Evolutionary conservation across 163 green algal species (phyloP), one percentile per base, ranked within the genome.

Genomic region (Coccomyxa subellipsoidea): DNA sequence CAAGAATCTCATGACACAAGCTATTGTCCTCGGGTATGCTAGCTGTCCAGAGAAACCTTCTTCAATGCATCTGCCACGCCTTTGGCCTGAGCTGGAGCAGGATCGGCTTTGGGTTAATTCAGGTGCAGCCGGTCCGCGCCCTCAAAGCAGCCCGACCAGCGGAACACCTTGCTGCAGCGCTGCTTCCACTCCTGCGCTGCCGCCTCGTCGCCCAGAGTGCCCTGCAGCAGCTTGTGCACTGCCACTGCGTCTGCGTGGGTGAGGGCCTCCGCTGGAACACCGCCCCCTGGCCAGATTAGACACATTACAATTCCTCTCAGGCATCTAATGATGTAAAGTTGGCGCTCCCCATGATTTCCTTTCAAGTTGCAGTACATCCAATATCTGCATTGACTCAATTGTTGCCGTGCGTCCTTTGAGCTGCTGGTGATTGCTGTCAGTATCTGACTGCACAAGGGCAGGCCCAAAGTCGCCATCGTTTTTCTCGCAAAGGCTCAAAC

Each of bases 121-220:
- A 73, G n/a, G 66, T 34, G 27, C 66, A 91, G 76, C 2, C 77
- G 5, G n/a, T 84, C 77, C 0, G 83, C 34, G 23, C 92, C 92
- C 15, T 80, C 85, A 88, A 95, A 95, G 76, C 89, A 89, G 6
- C 78, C 66, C 27, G 86, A 92, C 82, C 85, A 90, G 10, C 80
- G 85, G 82, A 94, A 96, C 15, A 81, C 86, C 91, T 25, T 38
- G 37, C 37, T 83, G 37, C 86, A 92, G 23, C 38, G 37, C 37
- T 83, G 37, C 38, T 73, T 84, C 85, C 88, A 96, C 29, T 73
- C 66, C 38, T 69, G 84, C 25, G 90, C 90, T 31, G 84, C 78
- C 81, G 77, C 78, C 25, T 70, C 37, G 40, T 79, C 38, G 27
- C 27, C 18, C 21, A 82, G 71, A 34, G 66, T 34, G 66, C 10